Base-by-base conservation (phyloP, 2,329 filamentous ascomycete species). In the Cytospora piceicola region DNA sequence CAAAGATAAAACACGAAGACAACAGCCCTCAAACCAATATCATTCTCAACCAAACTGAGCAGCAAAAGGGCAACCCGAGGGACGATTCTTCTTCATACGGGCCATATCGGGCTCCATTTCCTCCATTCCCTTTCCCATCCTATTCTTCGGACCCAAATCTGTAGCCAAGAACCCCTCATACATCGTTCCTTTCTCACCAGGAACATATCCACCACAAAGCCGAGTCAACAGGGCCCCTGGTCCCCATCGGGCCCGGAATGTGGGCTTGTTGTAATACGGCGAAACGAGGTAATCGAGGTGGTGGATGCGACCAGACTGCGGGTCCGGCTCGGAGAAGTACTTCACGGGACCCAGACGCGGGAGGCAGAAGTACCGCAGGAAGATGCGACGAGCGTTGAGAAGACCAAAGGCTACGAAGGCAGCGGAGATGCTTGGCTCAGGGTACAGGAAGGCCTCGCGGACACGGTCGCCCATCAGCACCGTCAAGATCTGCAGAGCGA, bases 381-480 rank as follows among this genome's bases (percentile, higher is more conserved):
- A 64, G 24, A 88, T 77, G 63, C 82, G 83, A 22, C 90, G 86
- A 2, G 81, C 39, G 1, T 74, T 72, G 39, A 92, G 77, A 0
- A 83, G 70, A 0, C 73, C 70, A 46, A 84, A 80, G 11, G 87
- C 79, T 0, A 84, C 55, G 4, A 74, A 69, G 7, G 73, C 73
- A 11, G 76, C 75, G 4, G 66, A 34, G 32, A 80, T 70, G 24
- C 78, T 73, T 0, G 83, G 82, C 30, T 82, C 79, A 0, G 79
- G 77, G 15, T 81, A 89, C 86, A 85, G 76, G 81, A 93, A 92
- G 0, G 89, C 86, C 58, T 81, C 81, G 20, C 90, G 80, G 57
- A 92, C 76, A 15, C 85, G 81, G 29, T 88, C 83, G 29, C 88
- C 88, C 83, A 93, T 85, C 61, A 91, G 75, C 12, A 85, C 83